A percentile compares a stretch with the other conserved stretches of the same genome.
phyloP scores from a whole-genome alignment of 495 filamentous ascomycete species.

The Entonaema liquescens region DNA sequence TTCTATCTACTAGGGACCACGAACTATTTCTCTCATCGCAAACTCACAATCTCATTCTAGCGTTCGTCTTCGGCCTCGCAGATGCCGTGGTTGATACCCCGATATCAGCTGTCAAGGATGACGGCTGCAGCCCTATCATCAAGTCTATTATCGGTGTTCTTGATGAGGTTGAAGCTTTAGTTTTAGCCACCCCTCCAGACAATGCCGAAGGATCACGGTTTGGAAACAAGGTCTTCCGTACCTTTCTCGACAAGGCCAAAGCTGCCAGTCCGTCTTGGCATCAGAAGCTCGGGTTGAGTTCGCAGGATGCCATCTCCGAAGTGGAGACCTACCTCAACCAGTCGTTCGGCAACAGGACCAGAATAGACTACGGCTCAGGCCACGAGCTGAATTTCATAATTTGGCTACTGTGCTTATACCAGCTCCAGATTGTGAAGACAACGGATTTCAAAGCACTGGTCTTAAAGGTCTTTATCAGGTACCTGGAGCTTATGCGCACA shows the following conservation, averaged over 20 bases:
- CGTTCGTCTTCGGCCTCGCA: slow-evolving; percentile 86
- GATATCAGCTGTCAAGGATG: slow-evolving; percentile 69
- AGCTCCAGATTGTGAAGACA: slow-evolving; percentile 70
- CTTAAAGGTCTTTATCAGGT: slow-evolving; percentile 79
- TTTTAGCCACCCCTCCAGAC: slow-evolving; percentile 75
- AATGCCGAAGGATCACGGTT: slow-evolving; percentile 91
- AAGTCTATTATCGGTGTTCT: slow-evolving; percentile 75
- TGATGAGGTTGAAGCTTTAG: slow-evolving; percentile 67
- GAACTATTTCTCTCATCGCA: slow-evolving; percentile 80
- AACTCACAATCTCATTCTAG: slow-evolving; percentile 77
- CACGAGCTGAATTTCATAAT: slow-evolving; percentile 97
- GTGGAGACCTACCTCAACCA: slow-evolving; percentile 81
- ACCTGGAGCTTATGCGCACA: slow-evolving; percentile 79
- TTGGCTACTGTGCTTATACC: slow-evolving; percentile 90
- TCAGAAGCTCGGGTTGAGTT: slow-evolving; percentile 61
- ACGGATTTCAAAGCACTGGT: slow-evolving; percentile 76
- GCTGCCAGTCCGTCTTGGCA: slow-evolving; percentile 67
- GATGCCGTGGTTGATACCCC: slow-evolving; percentile 81
- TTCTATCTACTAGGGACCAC: slow-evolving; percentile 82
- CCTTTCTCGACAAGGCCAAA: slow-evolving; percentile 77
- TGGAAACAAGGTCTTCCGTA: slow-evolving; percentile 89
- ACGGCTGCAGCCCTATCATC: slow-evolving; percentile 64
- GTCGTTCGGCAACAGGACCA: slow-evolving; percentile 81
- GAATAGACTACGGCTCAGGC: slow-evolving; percentile 97
- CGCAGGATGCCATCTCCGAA: slow-evolving; percentile 69